A percentile compares a stretch with the other conserved stretches of the same genome.
These are phyloP conservation scores for Pythium folliculosum DNA, from an alignment of 352 stramenopile species.

Conservation along the genomic window DNA sequence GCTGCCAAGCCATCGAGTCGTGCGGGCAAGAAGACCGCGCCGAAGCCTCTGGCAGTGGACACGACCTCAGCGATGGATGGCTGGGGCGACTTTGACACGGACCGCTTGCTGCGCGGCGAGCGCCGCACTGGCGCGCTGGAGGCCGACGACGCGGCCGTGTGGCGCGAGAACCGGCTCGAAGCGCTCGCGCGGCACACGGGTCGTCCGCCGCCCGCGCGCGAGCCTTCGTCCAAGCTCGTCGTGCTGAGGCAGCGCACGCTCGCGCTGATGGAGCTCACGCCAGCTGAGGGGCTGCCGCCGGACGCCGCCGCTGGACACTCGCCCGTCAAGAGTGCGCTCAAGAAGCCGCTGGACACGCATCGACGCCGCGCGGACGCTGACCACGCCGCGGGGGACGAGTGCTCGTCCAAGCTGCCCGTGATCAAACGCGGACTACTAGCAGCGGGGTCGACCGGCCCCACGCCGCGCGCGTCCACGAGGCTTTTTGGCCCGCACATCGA, in stretches of 20 bases:
- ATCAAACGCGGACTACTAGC: conserved; percentile 9
- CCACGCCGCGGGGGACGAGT: background rate
- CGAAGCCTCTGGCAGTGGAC: background rate
- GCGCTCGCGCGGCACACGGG: background rate
- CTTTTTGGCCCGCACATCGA: conserved; percentile 42
- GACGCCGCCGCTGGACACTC: background rate
- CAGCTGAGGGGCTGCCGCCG: background rate
- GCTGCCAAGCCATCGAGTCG: conserved; percentile 2
- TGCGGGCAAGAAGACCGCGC: background rate
- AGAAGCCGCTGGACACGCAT: conserved; percentile 12
- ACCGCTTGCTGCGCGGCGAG: conserved; percentile 34
- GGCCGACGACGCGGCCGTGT: background rate
- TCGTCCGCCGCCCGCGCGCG: background rate
- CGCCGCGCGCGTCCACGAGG: background rate
- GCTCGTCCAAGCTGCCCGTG: conserved; percentile 3
- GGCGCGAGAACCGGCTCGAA: conserved; percentile 11
- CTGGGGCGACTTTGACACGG: conserved; percentile 63
- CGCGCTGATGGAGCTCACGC: conserved; percentile 32
- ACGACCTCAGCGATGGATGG: conserved; percentile 25
- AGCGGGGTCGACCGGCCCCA: background rate
- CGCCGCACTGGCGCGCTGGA: background rate
- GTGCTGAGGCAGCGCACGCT: conserved; percentile 38
- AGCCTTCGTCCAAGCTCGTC: background rate
- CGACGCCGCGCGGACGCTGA: background rate
- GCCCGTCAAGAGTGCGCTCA: conserved; percentile 2